A percentile compares a stretch with the other conserved stretches of the same genome.
Evolutionary conservation across 176 grass and related monocot species (phyloP).

Genomic region (Thinopyrum elongatum): DNA sequence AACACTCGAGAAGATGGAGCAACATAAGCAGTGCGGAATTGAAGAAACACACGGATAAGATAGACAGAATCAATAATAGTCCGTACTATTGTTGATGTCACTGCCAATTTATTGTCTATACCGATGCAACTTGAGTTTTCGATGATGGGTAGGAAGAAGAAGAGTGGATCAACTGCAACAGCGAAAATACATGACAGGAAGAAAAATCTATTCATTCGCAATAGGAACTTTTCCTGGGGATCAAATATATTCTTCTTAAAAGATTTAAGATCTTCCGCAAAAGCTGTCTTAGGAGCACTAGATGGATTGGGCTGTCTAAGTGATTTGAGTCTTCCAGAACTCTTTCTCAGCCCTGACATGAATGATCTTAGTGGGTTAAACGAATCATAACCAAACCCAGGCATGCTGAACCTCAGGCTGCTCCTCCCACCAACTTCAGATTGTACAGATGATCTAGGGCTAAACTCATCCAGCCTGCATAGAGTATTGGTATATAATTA

Average conservation of each 20-base stretch:
- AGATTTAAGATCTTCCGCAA: conserved; percentile 68
- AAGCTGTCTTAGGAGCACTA: conserved; percentile 56
- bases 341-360: conserved; percentile 38
- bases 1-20: conserved; percentile 75
- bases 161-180: conserved; percentile 80
- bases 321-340: conserved; percentile 45
- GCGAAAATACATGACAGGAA: conserved; percentile 72
- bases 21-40: conserved; percentile 85
- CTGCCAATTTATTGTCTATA: conserved; percentile 63
- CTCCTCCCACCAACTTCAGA: conserved; percentile 51
- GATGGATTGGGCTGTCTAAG: conserved; percentile 41
- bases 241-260: conserved; percentile 68
- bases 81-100: conserved; percentile 63
- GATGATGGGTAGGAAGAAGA: conserved; percentile 78
- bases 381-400: conserved; percentile 38
- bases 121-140: conserved; percentile 52
- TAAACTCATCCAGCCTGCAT: conserved; percentile 79
- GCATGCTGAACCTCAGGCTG: conserved; percentile 38
- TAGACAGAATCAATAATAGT: conserved; percentile 83
- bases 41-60: conserved; percentile 60
- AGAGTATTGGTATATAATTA: not conserved
- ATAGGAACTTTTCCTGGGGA: conserved; percentile 73
- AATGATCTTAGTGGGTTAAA: conserved; percentile 40
- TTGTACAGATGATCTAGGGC: conserved; percentile 61
- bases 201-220: conserved; percentile 74